These are phyloP conservation scores for Aspergillus cejpii DNA, from an alignment of 2,329 filamentous ascomycete genomes.

Conservation along the genomic window DNA sequence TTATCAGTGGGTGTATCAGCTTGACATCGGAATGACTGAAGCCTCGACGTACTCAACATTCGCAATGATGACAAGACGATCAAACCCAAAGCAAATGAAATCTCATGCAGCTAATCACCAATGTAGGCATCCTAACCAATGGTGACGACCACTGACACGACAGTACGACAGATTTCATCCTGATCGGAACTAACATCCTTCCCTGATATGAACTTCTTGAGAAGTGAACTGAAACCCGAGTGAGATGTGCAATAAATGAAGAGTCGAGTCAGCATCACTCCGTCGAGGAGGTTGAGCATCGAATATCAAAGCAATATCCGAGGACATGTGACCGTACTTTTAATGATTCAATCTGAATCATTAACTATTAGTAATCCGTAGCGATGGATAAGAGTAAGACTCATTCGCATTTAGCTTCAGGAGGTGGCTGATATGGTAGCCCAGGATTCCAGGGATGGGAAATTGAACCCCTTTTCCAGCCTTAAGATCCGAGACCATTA, in stretches of 20 bases:
- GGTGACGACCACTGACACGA: neutral
- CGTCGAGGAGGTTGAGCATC: neutral
- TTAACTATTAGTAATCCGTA: neutral
- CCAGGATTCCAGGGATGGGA: slow-evolving; percentile 5
- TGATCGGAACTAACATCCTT: no score
- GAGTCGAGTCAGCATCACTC: no score
- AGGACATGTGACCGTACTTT: neutral
- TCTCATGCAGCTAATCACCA: neutral
- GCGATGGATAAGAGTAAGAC: neutral
- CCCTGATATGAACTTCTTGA: no score
- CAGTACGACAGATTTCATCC: neutral
- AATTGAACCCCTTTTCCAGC: slow-evolving; percentile 2
- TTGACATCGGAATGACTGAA: neutral
- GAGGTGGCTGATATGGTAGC: slow-evolving; percentile 17
- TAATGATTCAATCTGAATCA: no score
- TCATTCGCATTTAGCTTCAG: slow-evolving; percentile 11
- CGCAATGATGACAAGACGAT: neutral
- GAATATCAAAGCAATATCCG: neutral
- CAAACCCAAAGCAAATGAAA: neutral
- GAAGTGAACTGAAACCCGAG: no score
- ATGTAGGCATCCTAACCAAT: neutral
- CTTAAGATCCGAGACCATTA: neutral
- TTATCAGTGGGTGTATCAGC: no score
- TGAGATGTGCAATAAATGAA: no score
- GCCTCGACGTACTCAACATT: neutral